phyloP scores from a whole-genome alignment of 2,329 filamentous ascomycete genomes.

The Trichoderma guizhouense region DNA sequence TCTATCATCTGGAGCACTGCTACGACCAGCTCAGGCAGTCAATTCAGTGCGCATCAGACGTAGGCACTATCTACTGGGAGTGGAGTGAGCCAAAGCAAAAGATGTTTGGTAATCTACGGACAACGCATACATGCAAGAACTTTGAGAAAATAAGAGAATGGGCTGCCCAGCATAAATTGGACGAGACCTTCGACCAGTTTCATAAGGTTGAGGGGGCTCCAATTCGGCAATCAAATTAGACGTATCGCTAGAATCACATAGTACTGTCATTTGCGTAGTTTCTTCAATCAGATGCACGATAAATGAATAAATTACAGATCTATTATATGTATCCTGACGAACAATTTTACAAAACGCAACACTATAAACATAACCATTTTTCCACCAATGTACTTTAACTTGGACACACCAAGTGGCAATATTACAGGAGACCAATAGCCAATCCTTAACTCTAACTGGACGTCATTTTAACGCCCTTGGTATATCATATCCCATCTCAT shows the following conservation, averaged over 20 bases:
- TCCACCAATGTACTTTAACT: not conserved
- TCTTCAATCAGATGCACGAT: not conserved
- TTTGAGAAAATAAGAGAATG: slow-evolving; percentile 50
- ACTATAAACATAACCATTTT: not conserved
- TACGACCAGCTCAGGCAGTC: slow-evolving; percentile 53
- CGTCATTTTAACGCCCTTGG: not conserved
- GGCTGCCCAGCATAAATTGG: slow-evolving; percentile 36
- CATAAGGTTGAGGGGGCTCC: slow-evolving; percentile 20
- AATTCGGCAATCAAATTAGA: slow-evolving; percentile 3
- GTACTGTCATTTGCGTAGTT: not conserved
- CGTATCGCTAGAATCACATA: not conserved
- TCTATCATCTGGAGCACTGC: slow-evolving; percentile 44
- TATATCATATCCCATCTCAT: not conserved
- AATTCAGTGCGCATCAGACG: slow-evolving; percentile 51
- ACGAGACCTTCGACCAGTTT: slow-evolving; percentile 19
- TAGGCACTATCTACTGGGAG: slow-evolving; percentile 53
- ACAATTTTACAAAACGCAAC: not conserved
- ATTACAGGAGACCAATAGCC: not conserved
- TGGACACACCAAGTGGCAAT: not conserved
- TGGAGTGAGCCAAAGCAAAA: slow-evolving; percentile 42
- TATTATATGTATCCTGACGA: not conserved
- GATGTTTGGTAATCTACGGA: slow-evolving; percentile 52
- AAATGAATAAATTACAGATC: not conserved
- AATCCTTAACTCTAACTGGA: not conserved
- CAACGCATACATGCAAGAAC: slow-evolving; percentile 51